Base-by-base conservation (phyloP, 371 early-diverging fungal species). In the Mortierella sp. region DNA sequence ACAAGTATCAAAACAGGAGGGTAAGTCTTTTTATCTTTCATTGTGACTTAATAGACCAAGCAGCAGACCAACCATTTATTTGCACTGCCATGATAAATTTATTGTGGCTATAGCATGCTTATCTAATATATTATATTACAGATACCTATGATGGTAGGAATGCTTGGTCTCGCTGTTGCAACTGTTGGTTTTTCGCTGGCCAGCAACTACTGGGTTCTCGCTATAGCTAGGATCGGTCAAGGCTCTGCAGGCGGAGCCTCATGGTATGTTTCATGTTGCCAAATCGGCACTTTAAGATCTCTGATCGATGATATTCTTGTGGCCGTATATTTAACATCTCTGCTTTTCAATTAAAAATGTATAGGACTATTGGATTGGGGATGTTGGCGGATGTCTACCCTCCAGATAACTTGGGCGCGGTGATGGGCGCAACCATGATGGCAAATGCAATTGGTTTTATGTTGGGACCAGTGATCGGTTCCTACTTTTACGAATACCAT, bases 361-460 rank as follows among this genome's bases (percentile, higher is more conserved):
- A n/a, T 69, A 89, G 90, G 90, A 89, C 93, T 1, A 88, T 94
- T 58, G 92, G 94, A 17, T 78, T 93, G 51, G 92, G 91, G 6
- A 86, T 93, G 86, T 70, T 96, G 13, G 95, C 95, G 10, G 96
- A 96, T 75, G 90, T 91, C 0, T 93, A 92, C 64, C 89, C 94
- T 3, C 87, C 90, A 31, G 83, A 84, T 22, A 86, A 90, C 37
- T 76, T 95, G 6, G 96, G 95, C 28, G 82, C 86, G 17, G 93
- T 91, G 7, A 94, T 96, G 91, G 93, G 94, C 12, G 87, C 91
- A 2, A 91, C 93, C 0, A 79, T 94, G 63, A 87, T 89, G 2
- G 92, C 92, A 2, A 91, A 93, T 54, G 88, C 93, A 3, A 75
- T 95, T 17, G 88, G 96, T 22, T 89, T 90, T 71, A 86, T 92